phyloP scores from a whole-genome alignment of 2,329 filamentous ascomycete species.

The Colletotrichum phormii region DNA sequence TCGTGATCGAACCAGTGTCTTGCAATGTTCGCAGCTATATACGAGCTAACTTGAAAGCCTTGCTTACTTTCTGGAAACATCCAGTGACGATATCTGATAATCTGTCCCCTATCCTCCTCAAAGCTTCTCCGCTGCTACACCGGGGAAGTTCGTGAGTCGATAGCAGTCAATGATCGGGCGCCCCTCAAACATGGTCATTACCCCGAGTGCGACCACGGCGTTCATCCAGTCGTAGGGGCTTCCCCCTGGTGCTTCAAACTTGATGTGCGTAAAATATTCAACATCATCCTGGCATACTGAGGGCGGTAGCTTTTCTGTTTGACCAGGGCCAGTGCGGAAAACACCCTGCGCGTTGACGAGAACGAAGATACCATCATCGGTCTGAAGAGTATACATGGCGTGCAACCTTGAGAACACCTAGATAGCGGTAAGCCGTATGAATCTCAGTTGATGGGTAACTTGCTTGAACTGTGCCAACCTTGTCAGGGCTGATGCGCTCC shows the following conservation, averaged over 20 bases:
- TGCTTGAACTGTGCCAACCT: slow-evolving; percentile 9
- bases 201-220: slow-evolving; percentile 37
- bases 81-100: background rate
- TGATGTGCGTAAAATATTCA: slow-evolving; percentile 41
- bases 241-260: slow-evolving; percentile 38
- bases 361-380: slow-evolving; percentile 38
- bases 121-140: slow-evolving; percentile 21
- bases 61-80: background rate
- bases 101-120: background rate
- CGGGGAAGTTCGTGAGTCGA: slow-evolving; percentile 40
- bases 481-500: slow-evolving; percentile 31
- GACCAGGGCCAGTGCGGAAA: slow-evolving; percentile 18
- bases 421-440: background rate
- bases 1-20: background rate
- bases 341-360: slow-evolving; percentile 38
- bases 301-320: background rate
- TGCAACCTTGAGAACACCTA: slow-evolving; percentile 36
- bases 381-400: slow-evolving; percentile 39
- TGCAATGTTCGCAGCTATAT: background rate
- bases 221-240: slow-evolving; percentile 40
- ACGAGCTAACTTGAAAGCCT: background rate
- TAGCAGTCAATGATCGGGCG: slow-evolving; percentile 40
- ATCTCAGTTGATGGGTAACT: background rate
- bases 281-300: slow-evolving; percentile 37
- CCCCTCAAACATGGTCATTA: slow-evolving; percentile 40